Evolutionary conservation across 2,329 filamentous ascomycete species (phyloP), one percentile per base, ranked within the genome.

Genomic region (Rhynchosporium graminicola): DNA sequence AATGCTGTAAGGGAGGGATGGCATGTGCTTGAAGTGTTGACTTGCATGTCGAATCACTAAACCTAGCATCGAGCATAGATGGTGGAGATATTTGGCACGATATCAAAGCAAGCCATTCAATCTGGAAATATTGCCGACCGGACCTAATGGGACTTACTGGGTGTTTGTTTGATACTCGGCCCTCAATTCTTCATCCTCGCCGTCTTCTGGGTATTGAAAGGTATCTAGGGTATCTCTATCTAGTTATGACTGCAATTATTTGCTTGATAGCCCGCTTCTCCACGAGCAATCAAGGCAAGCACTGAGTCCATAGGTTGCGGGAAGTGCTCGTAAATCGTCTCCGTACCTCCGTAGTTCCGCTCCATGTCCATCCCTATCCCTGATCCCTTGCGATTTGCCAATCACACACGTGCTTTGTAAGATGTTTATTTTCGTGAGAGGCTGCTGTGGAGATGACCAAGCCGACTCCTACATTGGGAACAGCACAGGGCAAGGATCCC

Each of bases 381-480:
- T 20, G 20, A 46, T n/a, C 7, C 42, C 15, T 6, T 45, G 7
- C 42, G 42, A 15, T 42, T 48, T 31, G 42, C 55, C 45, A 20
- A 45, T 52, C 47, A 31, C 58, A 59, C 65, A 70, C 65, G 65
- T 67, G 68, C 68, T 72, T 71, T 65, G 65, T 71, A 62, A 72
- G 68, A 68, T 62, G 65, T 72, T 68, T 71, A 70, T 71, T 70
- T 68, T 68, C 64, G 61, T 47, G 26, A 56, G 28, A 45, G 42
- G 64, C 58, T 6, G 9, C 5, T 36, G 63, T 65, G 45, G 59
- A 15, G 13, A 48, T 38, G 31, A 47, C 54, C 20, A 50, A 28
- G 31, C 15, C 13, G 29, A 29, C 47, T 59, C 48, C 31, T 3
- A 31, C 4, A n/a, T 40, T 42, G 38, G 28, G n/a, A 12, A 40